Percentiles rank a stretch among this genome's conserved stretches.
These are phyloP conservation scores for Wickerhamiella musiphila DNA, from an alignment of 805 yeast genomes.

Conservation along the genomic window DNA sequence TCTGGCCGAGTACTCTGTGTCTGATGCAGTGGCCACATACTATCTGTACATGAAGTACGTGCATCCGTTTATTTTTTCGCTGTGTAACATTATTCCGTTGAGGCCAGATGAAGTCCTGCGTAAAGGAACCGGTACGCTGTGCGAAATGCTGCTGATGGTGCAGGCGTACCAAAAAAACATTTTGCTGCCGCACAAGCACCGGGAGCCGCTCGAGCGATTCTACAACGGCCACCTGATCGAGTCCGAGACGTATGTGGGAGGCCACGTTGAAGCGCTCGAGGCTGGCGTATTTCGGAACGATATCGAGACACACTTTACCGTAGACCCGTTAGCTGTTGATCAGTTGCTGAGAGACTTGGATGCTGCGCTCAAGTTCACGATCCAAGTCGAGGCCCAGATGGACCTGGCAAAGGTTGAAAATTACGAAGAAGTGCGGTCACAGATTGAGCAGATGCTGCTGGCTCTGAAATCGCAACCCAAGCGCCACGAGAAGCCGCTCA, in stretches of 20 bases:
- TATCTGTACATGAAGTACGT: slow-evolving; percentile 91
- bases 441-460: slow-evolving; percentile 37
- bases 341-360: slow-evolving; percentile 59
- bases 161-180: slow-evolving; percentile 74
- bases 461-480: slow-evolving; percentile 44
- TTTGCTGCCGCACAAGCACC: slow-evolving; percentile 79
- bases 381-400: slow-evolving; percentile 63
- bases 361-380: slow-evolving; percentile 61
- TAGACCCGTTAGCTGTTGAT: slow-evolving; percentile 71
- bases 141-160: slow-evolving; percentile 93
- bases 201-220: slow-evolving; percentile 86
- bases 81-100: slow-evolving; percentile 87
- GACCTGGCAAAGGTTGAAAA: slow-evolving; percentile 64
- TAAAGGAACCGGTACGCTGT: slow-evolving; percentile 95
- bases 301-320: slow-evolving; percentile 49
- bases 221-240: slow-evolving; percentile 88
- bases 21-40: slow-evolving; percentile 98
- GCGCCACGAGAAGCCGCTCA: slow-evolving; percentile 63
- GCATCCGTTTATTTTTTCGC: slow-evolving; percentile 89
- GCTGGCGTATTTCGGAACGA: slow-evolving; percentile 97
- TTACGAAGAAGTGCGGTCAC: slow-evolving; percentile 52
- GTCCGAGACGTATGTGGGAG: slow-evolving; percentile 96
- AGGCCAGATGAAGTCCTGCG: slow-evolving; percentile 92
- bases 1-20: slow-evolving; percentile 90
- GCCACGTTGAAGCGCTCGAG: slow-evolving; percentile 93